These are phyloP conservation scores for Lepidium campestre DNA, from an alignment of 441 rosid species.

Conservation along the genomic window DNA sequence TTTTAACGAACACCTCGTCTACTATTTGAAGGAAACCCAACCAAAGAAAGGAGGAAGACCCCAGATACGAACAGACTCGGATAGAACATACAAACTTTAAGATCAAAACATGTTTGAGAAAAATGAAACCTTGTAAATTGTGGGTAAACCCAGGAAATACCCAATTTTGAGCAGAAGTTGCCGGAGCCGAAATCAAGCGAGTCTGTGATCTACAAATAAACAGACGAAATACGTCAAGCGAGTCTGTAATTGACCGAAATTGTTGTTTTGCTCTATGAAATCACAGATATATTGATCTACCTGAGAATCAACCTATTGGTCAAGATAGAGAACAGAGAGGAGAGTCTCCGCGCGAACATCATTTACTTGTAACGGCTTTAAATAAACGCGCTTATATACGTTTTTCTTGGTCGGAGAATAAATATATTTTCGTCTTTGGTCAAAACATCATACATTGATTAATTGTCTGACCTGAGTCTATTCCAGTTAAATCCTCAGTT, in stretches of 20 bases:
- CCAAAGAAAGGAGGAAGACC: neutral
- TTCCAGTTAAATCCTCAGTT: no score
- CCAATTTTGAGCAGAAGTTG: neutral
- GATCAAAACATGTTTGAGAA: neutral
- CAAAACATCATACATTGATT: no score
- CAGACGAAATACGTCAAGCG: neutral
- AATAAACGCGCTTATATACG: neutral
- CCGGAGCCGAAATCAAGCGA: constrained; percentile 9
- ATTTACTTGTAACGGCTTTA: neutral
- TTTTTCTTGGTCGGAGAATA: neutral
- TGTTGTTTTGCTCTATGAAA: neutral
- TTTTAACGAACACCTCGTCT: constrained; percentile 22
- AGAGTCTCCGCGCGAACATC: constrained; percentile 17
- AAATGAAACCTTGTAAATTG: constrained; percentile 2
- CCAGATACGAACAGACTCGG: neutral
- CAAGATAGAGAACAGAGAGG: neutral
- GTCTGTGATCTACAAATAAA: constrained; percentile 6
- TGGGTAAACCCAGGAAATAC: neutral
- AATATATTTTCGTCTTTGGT: no score
- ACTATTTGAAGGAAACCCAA: neutral
- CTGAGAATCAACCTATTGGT: constrained; percentile 9
- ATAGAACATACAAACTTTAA: neutral
- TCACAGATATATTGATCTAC: neutral
- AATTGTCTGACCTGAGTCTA: no score
- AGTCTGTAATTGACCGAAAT: neutral